Conservation (phyloP, 345 rosid genomes). For the Kandelia obovata region DNA sequence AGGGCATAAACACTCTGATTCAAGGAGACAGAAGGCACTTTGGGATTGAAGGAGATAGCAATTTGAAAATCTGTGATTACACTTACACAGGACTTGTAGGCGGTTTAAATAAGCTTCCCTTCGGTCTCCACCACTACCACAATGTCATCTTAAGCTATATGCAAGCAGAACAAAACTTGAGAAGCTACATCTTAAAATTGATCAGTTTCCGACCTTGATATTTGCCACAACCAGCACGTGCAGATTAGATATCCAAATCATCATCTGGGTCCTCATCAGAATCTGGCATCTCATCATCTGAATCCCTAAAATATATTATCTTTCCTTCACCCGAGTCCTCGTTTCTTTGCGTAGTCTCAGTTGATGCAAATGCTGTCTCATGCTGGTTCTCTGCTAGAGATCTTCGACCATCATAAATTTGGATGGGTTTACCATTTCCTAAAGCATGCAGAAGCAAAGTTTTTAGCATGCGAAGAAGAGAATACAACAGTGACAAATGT, state of each 20-base stretch:
- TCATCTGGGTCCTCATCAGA: slow-evolving; percentile 98
- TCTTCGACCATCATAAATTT: slow-evolving; percentile 80
- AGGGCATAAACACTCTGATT: too few species aligned
- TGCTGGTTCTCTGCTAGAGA: slow-evolving; percentile 38
- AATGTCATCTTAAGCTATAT: too few species aligned
- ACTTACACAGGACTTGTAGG: too few species aligned
- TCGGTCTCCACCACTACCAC: too few species aligned
- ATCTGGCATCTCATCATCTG: slow-evolving; percentile 93
- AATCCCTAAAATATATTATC: slow-evolving; percentile 85
- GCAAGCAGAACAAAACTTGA: not conserved
- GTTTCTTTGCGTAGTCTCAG: slow-evolving; percentile 28
- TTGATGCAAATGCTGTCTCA: slow-evolving; percentile 30
- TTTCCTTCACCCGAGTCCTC: slow-evolving; percentile 49
- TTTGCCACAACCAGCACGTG: not conserved
- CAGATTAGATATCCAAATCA: slow-evolving; percentile 71
- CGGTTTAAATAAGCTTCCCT: too few species aligned
- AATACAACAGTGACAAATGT: not conserved
- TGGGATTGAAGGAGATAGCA: too few species aligned
- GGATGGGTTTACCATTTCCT: slow-evolving; percentile 71
- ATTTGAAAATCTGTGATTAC: too few species aligned
- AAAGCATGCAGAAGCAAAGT: slow-evolving; percentile 17
- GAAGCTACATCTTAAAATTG: slow-evolving; percentile 5
- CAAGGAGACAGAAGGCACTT: too few species aligned
- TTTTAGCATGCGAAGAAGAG: not conserved
- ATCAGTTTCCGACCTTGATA: not conserved